Evolutionary conservation across 306 rosid genomes (phyloP), one percentile per base, ranked within the genome.

Genomic region (Quercus aquifolioides): DNA sequence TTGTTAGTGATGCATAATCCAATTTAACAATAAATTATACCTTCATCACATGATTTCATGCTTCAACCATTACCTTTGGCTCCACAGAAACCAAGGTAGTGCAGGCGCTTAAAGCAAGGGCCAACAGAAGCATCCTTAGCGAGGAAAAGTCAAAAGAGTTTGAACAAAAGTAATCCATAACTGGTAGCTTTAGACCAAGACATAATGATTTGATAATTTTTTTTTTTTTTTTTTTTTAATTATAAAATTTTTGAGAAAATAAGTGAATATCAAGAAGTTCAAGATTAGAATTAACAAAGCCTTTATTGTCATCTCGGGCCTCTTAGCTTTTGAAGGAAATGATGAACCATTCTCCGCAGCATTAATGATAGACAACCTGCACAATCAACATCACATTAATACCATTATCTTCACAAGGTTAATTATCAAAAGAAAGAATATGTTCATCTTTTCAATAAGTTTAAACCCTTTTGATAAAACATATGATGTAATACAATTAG

Each of bases 91-190:
- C 97, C 89, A 94, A 84, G 0, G 95, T 94, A 31, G 97, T 94
- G 86, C 99, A 94, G 49, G 99, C 95, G 83, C 97, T 94, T 87
- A 94, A 79, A 20, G 99, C 99, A 74, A 93, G 91, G 84, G 97
- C 99, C 99, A 92, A 75, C 57, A 82, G 28, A 78, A 71, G 58
- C 71, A 20, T 70, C 43, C 59, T 73, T 21, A 69, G 3, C 76
- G 20, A 56, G 54, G 21, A 60, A 57, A 52, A 75, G 12, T 81
- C 70, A 68, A 64, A 54, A 55, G 3, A 70, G 56, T 74, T 74
- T 52, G 75, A 51, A 75, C 79, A 81, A 56, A 80, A 77, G 62
- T 62, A 77, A 38, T 68, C 8, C 43, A 71, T 70, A 62, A 80
- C 33, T 55, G 25, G 58, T 79, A n/a, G 43, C 60, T 72, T 56